These are phyloP conservation scores for Kwoniella sp. DNA, from an alignment of 768 basidiomycete genomes.

Conservation along the genomic window DNA sequence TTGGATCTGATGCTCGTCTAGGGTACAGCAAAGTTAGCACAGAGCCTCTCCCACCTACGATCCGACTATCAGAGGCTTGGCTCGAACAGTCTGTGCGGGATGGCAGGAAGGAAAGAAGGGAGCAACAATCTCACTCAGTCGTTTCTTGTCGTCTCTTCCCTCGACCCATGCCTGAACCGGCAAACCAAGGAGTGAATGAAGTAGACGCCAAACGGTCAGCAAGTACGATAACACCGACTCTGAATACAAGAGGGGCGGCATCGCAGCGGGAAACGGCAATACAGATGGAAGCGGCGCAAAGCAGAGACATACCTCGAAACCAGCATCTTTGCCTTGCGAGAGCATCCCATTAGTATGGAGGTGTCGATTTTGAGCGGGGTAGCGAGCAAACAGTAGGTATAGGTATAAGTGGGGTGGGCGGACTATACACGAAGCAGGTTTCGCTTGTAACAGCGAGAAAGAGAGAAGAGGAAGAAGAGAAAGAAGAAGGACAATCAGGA, in stretches of 20 bases:
- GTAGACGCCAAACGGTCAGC: no score
- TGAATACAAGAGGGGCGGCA: no score
- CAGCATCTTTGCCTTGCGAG: not conserved
- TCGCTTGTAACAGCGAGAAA: not conserved
- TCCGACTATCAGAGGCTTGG: no score
- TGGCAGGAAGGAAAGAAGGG: no score
- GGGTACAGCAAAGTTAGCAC: not conserved
- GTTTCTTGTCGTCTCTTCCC: slow-evolving; percentile 1
- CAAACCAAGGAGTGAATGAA: not conserved
- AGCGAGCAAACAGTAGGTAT: no score
- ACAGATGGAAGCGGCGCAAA: not conserved
- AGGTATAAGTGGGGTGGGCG: no score
- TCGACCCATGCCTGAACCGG: slow-evolving; percentile 10
- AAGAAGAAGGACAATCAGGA: not conserved
- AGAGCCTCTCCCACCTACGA: no score
- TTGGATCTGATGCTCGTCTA: slow-evolving; percentile 7
- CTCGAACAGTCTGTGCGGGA: no score
- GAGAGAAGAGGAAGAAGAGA: not conserved
- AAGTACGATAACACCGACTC: no score
- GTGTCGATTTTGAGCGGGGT: not conserved
- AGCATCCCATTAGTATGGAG: not conserved
- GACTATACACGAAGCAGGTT: no score
- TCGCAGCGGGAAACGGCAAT: no score
- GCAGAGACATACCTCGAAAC: slow-evolving; percentile 5
- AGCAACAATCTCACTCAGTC: not conserved